A percentile compares a stretch with the other conserved stretches of the same genome.
Evolutionary conservation across 2,329 filamentous ascomycete species (phyloP).

Genomic region (Pseudopithomyces maydicus): DNA sequence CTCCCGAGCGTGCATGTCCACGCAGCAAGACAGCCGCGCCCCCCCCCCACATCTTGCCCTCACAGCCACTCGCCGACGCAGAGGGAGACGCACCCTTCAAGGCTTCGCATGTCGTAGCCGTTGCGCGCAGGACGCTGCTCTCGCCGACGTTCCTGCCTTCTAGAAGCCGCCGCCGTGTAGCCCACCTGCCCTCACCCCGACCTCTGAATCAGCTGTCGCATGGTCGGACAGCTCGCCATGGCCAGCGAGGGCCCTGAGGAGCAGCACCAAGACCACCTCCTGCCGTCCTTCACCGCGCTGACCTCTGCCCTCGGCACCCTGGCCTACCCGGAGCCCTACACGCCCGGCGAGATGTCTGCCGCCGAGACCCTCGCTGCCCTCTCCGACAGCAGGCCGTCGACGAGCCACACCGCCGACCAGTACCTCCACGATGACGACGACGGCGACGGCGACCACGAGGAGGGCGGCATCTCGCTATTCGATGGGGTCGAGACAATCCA

Average conservation of each 20-base stretch:
- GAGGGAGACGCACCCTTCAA: not conserved
- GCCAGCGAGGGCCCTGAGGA: not conserved
- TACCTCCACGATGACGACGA: constrained; percentile 7
- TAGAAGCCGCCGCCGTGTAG: constrained; percentile 11
- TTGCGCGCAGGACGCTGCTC: constrained; percentile 2
- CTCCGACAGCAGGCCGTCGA: constrained; percentile 34
- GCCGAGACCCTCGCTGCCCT: constrained; percentile 35
- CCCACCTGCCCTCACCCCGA: not conserved
- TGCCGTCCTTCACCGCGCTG: constrained; percentile 15
- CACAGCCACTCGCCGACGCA: not conserved
- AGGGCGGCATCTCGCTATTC: constrained; percentile 35
- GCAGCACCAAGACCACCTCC: not conserved
- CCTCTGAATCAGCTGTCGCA: not conserved
- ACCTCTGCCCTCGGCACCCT: constrained; percentile 6
- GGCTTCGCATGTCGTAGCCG: constrained; percentile 10
- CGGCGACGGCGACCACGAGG: constrained; percentile 19
- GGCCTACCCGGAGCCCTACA: constrained; percentile 11
- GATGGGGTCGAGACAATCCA: constrained; percentile 8
- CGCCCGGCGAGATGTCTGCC: constrained; percentile 29
- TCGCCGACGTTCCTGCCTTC: constrained; percentile 5
- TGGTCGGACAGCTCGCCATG: constrained; percentile 2
- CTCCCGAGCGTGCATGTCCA: not conserved
- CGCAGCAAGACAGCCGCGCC: constrained; percentile 1
- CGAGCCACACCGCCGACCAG: constrained; percentile 28
- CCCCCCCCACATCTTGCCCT: not conserved